Conservation (phyloP, 345 rosid genomes). For the Pistacia atlantica region DNA sequence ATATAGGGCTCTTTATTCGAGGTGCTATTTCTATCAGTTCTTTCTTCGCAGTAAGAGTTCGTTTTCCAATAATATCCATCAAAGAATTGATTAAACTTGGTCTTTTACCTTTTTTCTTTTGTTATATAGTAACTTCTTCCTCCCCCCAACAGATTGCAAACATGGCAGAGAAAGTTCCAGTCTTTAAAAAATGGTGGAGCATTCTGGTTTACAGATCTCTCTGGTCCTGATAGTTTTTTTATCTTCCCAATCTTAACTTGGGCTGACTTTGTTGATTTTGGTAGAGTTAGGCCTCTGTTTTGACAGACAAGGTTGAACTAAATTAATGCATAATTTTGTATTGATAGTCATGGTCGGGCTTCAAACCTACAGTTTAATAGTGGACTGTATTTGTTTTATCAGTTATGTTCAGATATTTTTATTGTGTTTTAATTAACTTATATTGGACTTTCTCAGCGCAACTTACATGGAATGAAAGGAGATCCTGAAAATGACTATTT, state of each 20-base stretch:
- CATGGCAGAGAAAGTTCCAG: constrained; percentile 85
- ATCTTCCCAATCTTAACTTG: constrained; percentile 71
- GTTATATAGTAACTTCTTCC: background rate
- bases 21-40: constrained; percentile 79
- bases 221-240: constrained; percentile 68
- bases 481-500: constrained; percentile 56
- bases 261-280: constrained; percentile 59
- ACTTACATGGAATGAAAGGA: constrained; percentile 8
- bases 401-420: background rate
- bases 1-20: constrained; percentile 81
- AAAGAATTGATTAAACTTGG: background rate
- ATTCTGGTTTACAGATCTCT: constrained; percentile 77
- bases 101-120: constrained; percentile 1
- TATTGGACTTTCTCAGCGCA: constrained; percentile 44
- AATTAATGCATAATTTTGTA: background rate
- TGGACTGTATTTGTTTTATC: background rate
- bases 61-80: background rate
- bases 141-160: constrained; percentile 52
- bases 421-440: constrained; percentile 8
- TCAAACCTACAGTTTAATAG: background rate
- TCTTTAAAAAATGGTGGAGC: constrained; percentile 88
- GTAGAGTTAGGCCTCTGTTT: constrained; percentile 64
- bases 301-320: background rate
- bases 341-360: background rate
- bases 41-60: constrained; percentile 78